Percentiles rank a stretch among this genome's conserved stretches.
phyloP scores from a whole-genome alignment of 1,139 yeast genomes.

The Eremothecium gossypii region DNA sequence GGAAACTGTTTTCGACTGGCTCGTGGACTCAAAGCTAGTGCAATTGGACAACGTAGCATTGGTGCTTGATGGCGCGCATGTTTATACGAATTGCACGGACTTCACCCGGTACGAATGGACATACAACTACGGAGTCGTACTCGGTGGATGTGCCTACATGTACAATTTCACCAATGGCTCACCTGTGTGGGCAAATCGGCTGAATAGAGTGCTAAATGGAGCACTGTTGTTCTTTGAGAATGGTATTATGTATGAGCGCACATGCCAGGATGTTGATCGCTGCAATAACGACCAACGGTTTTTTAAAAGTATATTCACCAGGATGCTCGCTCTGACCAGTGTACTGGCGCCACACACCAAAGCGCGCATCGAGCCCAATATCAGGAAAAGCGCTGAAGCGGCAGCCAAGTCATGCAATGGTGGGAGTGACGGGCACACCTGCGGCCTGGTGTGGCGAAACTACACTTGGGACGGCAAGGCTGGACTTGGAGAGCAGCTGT shows the following conservation, averaged over 20 bases:
- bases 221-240: slow-evolving; percentile 49
- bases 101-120: slow-evolving; percentile 51
- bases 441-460: slow-evolving; percentile 74
- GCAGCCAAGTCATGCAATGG: slow-evolving; percentile 82
- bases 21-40: slow-evolving; percentile 51
- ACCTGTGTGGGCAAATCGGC: slow-evolving; percentile 62
- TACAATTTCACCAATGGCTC: slow-evolving; percentile 48
- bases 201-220: slow-evolving; percentile 43
- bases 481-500: slow-evolving; percentile 75
- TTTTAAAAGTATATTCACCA: slow-evolving; percentile 71
- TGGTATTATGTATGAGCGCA: slow-evolving; percentile 61
- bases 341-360: slow-evolving; percentile 57
- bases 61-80: slow-evolving; percentile 54
- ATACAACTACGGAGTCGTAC: slow-evolving; percentile 51
- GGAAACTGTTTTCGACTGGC: slow-evolving; percentile 76
- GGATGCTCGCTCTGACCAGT: slow-evolving; percentile 71
- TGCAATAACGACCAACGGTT: slow-evolving; percentile 89
- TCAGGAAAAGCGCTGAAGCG: slow-evolving; percentile 59
- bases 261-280: slow-evolving; percentile 53
- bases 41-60: slow-evolving; percentile 39
- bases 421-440: slow-evolving; percentile 81
- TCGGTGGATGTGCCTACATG: slow-evolving; percentile 53
- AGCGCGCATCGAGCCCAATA: slow-evolving; percentile 41
- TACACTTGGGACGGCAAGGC: slow-evolving; percentile 58
- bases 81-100: slow-evolving; percentile 39